Conservation (phyloP, 2,329 filamentous ascomycete genomes). For the Alternaria solani region DNA sequence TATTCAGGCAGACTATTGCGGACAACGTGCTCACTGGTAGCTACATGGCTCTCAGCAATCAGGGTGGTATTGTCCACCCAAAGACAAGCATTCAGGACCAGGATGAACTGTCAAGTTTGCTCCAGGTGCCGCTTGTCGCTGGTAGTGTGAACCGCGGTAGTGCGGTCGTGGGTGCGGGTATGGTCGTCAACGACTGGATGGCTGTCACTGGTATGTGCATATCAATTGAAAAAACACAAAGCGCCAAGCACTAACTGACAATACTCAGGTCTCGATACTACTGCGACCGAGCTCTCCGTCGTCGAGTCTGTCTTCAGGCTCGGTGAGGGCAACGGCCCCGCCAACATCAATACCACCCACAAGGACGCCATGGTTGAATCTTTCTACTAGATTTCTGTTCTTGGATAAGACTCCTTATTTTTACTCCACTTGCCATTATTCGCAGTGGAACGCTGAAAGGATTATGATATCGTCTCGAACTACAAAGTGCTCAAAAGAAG, state of each 20-base stretch:
- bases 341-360: constrained; percentile 80
- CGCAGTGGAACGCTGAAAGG: not conserved
- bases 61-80: constrained; percentile 94
- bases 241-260: constrained; percentile 1
- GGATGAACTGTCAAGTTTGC: constrained; percentile 90
- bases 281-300: constrained; percentile 95
- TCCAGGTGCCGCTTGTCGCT: constrained; percentile 95
- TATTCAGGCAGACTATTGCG: constrained; percentile 92
- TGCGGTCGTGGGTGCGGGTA: constrained; percentile 93
- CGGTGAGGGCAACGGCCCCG: constrained; percentile 81
- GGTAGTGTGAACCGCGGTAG: constrained; percentile 93
- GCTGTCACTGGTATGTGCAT: constrained; percentile 71
- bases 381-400: constrained; percentile 76
- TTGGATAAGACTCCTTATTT: not conserved
- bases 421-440: not conserved
- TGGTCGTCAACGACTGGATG: constrained; percentile 98
- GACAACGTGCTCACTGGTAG: constrained; percentile 96
- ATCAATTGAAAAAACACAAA: not conserved
- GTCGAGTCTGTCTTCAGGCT: constrained; percentile 95
- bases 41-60: constrained; percentile 96
- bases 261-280: constrained; percentile 78
- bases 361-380: constrained; percentile 99
- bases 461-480: not conserved
- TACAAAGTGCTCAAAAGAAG: not conserved
- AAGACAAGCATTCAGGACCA: constrained; percentile 98